Base-by-base conservation (phyloP, 176 grass and related monocot species). In the Cymbopogon citratus region DNA sequence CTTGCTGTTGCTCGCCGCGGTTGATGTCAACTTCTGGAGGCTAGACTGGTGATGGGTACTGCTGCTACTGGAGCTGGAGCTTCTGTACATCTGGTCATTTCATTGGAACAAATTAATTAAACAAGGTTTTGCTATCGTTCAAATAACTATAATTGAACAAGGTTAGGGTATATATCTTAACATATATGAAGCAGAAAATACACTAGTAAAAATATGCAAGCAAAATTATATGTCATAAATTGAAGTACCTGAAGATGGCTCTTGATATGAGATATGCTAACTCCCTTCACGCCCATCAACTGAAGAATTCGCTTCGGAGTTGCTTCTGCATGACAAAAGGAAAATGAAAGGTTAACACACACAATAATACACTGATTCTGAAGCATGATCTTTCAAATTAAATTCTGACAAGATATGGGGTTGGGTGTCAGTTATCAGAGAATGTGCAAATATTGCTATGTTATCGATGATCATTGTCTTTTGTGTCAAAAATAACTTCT, bases 181-280 rank as follows among this genome's bases (percentile, higher is more conserved):
- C 54, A 11, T 59, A 68, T 65, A 73, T 12, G 44, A 35, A 74
- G 40, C 16, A 23, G 11, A 40, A 69, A 52, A 15, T 62, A 43
- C 15, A 29, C 12, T 71, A 28, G 26, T 35, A 15, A n/a, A n/a
- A n/a, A 63, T 24, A 34, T 27, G 59, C 9, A 56, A 40, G 61
- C 15, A 83, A 29, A 57, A 63, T 61, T 14, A 13, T 69, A 49
- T 60, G 56, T 0, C 10, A 24, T 57, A 10, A 8, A 54, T 26
- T 29, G 46, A 73, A 12, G 46, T 88, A 97, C 94, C 83, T 99
- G 96, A 67, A 99, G 96, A 85, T 99, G 93, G 61, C 97, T 99
- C 85, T 99, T 99, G 44, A 99, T 83, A 82, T 99, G 97, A 85
- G 91, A 99, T 79, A 95, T 85, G 44, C 75, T 96, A 48, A 99